Percentiles rank a stretch among this genome's conserved stretches.
Conservation (phyloP, 176 grass and related monocot genomes). For the Triticum aestivum region IWGSC_CS_RefSeq_v2.1 NC_057794.1:442620065-442620564, state of each 20-base stretch:
- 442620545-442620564: neutral
- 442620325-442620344: constrained; percentile 92
- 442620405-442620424: constrained; percentile 77
- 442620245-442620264: constrained; percentile 34
- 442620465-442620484: constrained; percentile 9
- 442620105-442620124: neutral
- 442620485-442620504: neutral
- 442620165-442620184: constrained; percentile 93
- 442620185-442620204: constrained; percentile 76
- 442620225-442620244: constrained; percentile 88
- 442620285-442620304: constrained; percentile 30
- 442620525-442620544: neutral
- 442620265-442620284: constrained; percentile 31
- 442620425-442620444: constrained; percentile 21
- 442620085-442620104: neutral
- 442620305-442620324: constrained; percentile 67
- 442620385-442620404: constrained; percentile 94
- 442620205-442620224: constrained; percentile 80
- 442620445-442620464: neutral
- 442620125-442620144: constrained; percentile 27
- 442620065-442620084: neutral
- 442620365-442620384: constrained; percentile 96
- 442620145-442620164: constrained; percentile 90
- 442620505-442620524: neutral
- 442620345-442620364: constrained; percentile 98